phyloP scores from a whole-genome alignment of 225 moss, liverwort and hornwort genomes.

The Sphagnum tenellum region DNA sequence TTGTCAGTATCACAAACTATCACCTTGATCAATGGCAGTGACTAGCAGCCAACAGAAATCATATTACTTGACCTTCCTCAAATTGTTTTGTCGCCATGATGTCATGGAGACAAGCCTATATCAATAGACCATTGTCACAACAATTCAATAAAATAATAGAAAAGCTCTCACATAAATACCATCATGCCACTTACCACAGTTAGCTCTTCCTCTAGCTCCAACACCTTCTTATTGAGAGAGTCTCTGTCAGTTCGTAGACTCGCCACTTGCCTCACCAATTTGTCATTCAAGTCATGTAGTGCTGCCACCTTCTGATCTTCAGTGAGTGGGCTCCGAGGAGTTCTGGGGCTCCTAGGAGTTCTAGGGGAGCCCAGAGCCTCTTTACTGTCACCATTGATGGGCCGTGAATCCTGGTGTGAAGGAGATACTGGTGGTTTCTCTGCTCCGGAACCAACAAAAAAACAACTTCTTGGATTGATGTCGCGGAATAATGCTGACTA shows the following conservation, averaged over 20 bases:
- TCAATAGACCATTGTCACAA: too few relatives aligned
- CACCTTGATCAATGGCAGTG: too few relatives aligned
- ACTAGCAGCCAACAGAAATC: too few relatives aligned
- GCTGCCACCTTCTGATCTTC: slow-evolving; percentile 15
- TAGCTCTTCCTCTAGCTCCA: slow-evolving; percentile 28
- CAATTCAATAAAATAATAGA: too few relatives aligned
- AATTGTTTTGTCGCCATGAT: too few relatives aligned
- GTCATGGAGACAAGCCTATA: too few relatives aligned
- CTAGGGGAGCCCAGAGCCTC: slow-evolving; percentile 8
- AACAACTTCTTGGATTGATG: not conserved
- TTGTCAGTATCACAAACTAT: too few relatives aligned
- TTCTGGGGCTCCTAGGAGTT: slow-evolving; percentile 6
- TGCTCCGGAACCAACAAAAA: slow-evolving; percentile 1
- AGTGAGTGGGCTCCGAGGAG: slow-evolving; percentile 5
- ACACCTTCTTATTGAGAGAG: slow-evolving; percentile 21
- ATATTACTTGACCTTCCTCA: too few relatives aligned
- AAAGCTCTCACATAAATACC: too few relatives aligned
- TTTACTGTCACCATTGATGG: slow-evolving; percentile 4
- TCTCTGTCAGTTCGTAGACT: slow-evolving; percentile 21
- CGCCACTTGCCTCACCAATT: slow-evolving; percentile 31
- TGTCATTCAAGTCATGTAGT: slow-evolving; percentile 35
- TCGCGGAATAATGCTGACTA: not conserved
- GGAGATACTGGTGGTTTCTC: slow-evolving; percentile 21
- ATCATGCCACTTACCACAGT: slow-evolving; percentile 13
- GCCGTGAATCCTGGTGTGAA: too few relatives aligned